Evolutionary conservation across 2,329 filamentous ascomycete species (phyloP), one percentile per base, ranked within the genome.

Genomic region (Xylariales sp.): DNA sequence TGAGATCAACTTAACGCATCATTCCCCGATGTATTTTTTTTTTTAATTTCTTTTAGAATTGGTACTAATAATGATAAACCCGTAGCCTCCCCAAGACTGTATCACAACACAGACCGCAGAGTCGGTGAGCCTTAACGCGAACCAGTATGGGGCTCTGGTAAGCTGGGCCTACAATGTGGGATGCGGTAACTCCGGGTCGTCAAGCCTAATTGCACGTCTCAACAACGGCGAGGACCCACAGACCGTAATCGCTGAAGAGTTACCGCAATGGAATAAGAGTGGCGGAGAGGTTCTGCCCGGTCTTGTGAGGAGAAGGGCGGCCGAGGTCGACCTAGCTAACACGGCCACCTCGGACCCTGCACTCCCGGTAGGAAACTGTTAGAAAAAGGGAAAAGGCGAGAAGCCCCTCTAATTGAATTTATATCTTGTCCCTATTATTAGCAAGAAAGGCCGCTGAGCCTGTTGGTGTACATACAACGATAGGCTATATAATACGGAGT

Each of bases 111-210:
- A 66, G 18, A 66, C 64, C 18, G 64, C 57, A 4, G 28, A 18
- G 18, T 1, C n/a, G 5, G 58, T 66, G 18, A 46, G 28, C 6
- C 58, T 66, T 34, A 62, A 66, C 36, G 58, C 58, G 9, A 66
- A 66, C 46, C 45, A 66, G 58, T 66, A 66, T n/a, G 58, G 58
- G 1, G 64, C 64, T 5, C 52, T 66, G 6, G 64, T 66, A 4
- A 62, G 57, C 52, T 66, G 64, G 64, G 64, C 58, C 9, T 66
- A 43, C 46, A 66, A 66, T 45, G 58, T 62, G 14, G 64, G 64
- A 6, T 62, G 58, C 30, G 64, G 58, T 18, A 61, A 61, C 43
- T 48, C 64, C 7, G 58, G 32, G 4, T 62, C 52, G 1, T 66
- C 64, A 5, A 62, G 49, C 14, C 36, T 66, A 3, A 66, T 66